Base-by-base conservation (phyloP, 805 yeast genomes). In the Naumovozyma baii region DNA sequence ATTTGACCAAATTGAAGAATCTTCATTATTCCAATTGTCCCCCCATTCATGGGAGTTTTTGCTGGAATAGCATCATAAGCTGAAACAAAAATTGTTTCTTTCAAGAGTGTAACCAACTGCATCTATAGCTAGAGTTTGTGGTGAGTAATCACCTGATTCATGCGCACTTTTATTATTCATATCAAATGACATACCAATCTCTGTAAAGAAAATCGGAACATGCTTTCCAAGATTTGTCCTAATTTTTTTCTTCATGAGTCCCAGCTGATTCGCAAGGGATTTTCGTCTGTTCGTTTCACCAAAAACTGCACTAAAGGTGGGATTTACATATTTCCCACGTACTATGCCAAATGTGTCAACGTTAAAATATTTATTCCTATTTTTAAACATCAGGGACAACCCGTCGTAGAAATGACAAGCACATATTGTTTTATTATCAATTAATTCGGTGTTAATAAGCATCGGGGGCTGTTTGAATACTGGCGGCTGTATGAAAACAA, bases 171-270 rank as follows among this genome's bases (percentile, higher is more conserved):
- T 84, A 42, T 75, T 69, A 59, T 90, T 88, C 96, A 90, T 84
- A 59, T 92, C 96, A 58, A 81, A 85, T 2, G 98, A 97, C 80
- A 90, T 85, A 4, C 98, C 98, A n/a, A 90, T 87, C 59, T 90
- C 98, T 1, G 94, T 76, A 70, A 92, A 78, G 17, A 90, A 62
- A 8, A 82, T 72, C 0, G 96, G 95, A 8, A 86, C 68, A 8
- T 58, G 37, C 1, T 48, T 42, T 2, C 96, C 96, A 29, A 88
- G 59, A 22, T 72, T 57, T 3, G 69, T 69, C 4, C 63, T 55
- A 3, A 86, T 76, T 55, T 92, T 97, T 16, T 57, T 53, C 39
- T 70, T 72, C 65, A 90, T 72, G 42, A 73, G 80, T n/a, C 57
- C 50, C 41, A 90, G 65, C 61, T 90, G 96, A 36, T 64, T 70